Evolutionary conservation across 2,329 filamentous ascomycete species (phyloP), one percentile per base, ranked within the genome.

Genomic region (Aspergillus japonicus): DNA sequence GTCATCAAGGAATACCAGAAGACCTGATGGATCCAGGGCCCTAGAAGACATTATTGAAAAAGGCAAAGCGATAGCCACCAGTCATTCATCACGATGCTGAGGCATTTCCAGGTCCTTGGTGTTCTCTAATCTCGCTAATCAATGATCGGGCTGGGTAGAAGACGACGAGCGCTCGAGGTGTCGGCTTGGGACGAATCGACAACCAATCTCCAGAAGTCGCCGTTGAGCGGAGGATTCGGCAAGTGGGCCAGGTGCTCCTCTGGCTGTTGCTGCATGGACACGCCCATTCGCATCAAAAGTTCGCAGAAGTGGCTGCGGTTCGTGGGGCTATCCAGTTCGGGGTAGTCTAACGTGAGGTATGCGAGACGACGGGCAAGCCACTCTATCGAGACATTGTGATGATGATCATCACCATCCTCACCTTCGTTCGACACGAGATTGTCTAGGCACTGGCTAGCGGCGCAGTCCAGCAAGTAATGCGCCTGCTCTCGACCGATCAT

Each of bases 241-340:
- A 6, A 23, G 5, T 7, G 50, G 42, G 16, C 11, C 29, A 16
- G 35, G 29, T 1, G 48, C 47, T 29, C 39, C 14, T 19, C 39
- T 44, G 39, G 12, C n/a, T 21, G 44, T 16, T 51, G 48, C 24
- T 58, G 39, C 47, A 62, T 31, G n/a, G 35, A 47, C n/a, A 61
- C n/a, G 4, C 57, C 59, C 42, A 68, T 59, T 11, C 60, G 49
- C 12, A 24, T 44, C 54, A 68, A 42, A 21, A 69, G 35, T 14
- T 53, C 47, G 33, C 62, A 64, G 56, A 70, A 54, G 24, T 47
- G 54, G 8, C 48, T 50, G 21, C 67, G 66, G 42, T 67, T 63
- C 6, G 57, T 57, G 26, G 59, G 16, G 2, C 58, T 68, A 51
- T 70, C 68, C 49, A 69, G 57, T 26, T 65, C 60, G 0, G 68